Percentiles rank a stretch among this genome's conserved stretches.
These are phyloP conservation scores for Candida fluviatilis DNA, from an alignment of 805 yeast species.

Conservation along the genomic window DNA sequence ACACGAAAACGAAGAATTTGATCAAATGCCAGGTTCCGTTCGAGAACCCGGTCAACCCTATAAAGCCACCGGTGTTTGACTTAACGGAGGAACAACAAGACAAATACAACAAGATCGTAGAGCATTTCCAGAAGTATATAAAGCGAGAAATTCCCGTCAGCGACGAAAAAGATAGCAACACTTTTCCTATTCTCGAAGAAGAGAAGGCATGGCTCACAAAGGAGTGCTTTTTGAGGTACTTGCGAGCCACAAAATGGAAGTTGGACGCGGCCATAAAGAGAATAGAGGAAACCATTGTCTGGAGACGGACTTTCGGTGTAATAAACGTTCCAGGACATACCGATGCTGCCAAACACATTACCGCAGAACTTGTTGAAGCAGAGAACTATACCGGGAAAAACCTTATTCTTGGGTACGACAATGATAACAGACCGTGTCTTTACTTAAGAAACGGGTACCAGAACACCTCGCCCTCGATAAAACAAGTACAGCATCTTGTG, in stretches of 20 bases:
- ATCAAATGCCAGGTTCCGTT: constrained; percentile 37
- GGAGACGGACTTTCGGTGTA: constrained; percentile 55
- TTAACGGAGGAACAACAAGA: constrained; percentile 26
- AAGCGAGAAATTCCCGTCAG: constrained; percentile 25
- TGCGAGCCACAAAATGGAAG: constrained; percentile 52
- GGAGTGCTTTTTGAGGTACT: constrained; percentile 49
- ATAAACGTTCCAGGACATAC: constrained; percentile 24
- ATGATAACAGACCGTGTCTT: constrained; percentile 49
- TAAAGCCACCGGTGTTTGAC: constrained; percentile 25
- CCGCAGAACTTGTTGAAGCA: constrained; percentile 39
- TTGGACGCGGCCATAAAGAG: constrained; percentile 39
- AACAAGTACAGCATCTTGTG: constrained; percentile 54
- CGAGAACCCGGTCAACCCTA: constrained; percentile 33
- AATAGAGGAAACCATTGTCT: constrained; percentile 43
- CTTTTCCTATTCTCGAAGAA: constrained; percentile 20
- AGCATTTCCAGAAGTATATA: constrained; percentile 25
- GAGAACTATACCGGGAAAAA: constrained; percentile 55
- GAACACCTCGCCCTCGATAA: constrained; percentile 47
- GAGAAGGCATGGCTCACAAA: constrained; percentile 46
- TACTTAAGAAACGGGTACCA: constrained; percentile 53
- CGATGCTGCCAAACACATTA: constrained; percentile 26
- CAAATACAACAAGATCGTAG: constrained; percentile 26
- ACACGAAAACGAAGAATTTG: constrained; percentile 13
- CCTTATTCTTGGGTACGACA: constrained; percentile 51
- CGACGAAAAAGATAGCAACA: constrained; percentile 20